Conservation (phyloP, 2,329 filamentous ascomycete species). For the Aspergillus transmontanensis region DNA sequence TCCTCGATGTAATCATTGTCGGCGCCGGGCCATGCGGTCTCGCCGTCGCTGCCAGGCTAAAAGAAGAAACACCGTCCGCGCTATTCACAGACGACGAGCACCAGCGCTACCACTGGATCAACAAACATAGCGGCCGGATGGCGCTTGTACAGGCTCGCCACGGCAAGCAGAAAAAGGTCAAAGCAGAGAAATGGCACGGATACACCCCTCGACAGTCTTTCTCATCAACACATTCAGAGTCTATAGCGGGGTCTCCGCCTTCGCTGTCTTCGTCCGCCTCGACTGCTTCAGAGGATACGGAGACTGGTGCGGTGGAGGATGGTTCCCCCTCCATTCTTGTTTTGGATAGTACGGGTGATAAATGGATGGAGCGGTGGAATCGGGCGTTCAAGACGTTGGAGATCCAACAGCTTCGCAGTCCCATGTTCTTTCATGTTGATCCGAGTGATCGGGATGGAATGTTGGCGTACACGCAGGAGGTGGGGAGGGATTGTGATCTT, state of each 20-base stretch:
- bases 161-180: conserved; percentile 31
- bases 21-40: conserved; percentile 76
- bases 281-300: conserved; percentile 10
- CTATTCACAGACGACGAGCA: conserved; percentile 85
- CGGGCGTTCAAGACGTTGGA: conserved; percentile 67
- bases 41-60: conserved; percentile 70
- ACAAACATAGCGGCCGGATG: conserved; percentile 63
- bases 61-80: conserved; percentile 72
- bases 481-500: conserved; percentile 64
- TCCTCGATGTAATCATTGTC: conserved; percentile 68
- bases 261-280: conserved; percentile 23
- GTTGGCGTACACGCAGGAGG: conserved; percentile 67
- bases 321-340: conserved; percentile 57
- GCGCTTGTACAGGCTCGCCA: conserved; percentile 43
- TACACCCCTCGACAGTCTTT: background rate
- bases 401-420: conserved; percentile 73
- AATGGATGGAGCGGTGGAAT: conserved; percentile 74
- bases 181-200: conserved; percentile 29
- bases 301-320: background rate
- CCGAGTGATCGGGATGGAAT: conserved; percentile 74
- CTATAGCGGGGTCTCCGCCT: conserved; percentile 16
- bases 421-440: conserved; percentile 82
- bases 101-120: conserved; percentile 77
- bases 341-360: conserved; percentile 64
- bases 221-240: conserved; percentile 15